Evolutionary conservation across 306 rosid genomes (phyloP).

Genomic region (apple (Malus domestica)): DNA sequence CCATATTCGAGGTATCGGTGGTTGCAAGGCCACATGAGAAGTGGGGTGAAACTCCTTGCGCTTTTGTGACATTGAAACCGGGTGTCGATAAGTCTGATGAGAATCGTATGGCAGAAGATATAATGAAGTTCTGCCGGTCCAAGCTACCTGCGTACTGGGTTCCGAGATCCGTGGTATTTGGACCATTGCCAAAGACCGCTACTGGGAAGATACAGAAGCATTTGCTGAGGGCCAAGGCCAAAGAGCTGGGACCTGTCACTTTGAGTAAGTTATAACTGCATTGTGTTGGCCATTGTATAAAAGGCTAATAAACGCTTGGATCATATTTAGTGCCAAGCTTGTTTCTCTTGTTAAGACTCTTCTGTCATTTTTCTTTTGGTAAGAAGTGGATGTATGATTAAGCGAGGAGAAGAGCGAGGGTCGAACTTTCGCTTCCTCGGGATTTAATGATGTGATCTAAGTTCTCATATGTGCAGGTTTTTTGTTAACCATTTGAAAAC

Average conservation of each 20-base stretch:
- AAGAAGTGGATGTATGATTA: background rate
- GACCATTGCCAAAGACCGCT: conserved; percentile 65
- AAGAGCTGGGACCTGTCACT: conserved; percentile 61
- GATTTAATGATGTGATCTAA: background rate
- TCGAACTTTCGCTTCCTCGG: background rate
- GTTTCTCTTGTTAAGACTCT: background rate
- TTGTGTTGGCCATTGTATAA: background rate
- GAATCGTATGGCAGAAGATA: conserved; percentile 47
- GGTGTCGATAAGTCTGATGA: conserved; percentile 48
- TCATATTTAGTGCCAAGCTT: background rate
- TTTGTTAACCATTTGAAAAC: too few relatives aligned
- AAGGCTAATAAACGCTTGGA: background rate
- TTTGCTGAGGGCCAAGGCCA: conserved; percentile 63
- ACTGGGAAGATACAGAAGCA: conserved; percentile 83
- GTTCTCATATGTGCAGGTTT: background rate
- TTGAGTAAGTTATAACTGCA: conserved; percentile 30
- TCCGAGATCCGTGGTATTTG: conserved; percentile 68
- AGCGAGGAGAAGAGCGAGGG: background rate
- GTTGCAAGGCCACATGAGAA: conserved; percentile 79
- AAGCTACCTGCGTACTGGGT: conserved; percentile 84
- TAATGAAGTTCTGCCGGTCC: conserved; percentile 62
- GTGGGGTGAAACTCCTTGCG: conserved; percentile 95
- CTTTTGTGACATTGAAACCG: conserved; percentile 67
- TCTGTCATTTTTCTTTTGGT: background rate
- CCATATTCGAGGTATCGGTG: conserved; percentile 66